Evolutionary conservation across 75 land plant species (phyloP).

Genomic region (Pinus albicaulis): DNA sequence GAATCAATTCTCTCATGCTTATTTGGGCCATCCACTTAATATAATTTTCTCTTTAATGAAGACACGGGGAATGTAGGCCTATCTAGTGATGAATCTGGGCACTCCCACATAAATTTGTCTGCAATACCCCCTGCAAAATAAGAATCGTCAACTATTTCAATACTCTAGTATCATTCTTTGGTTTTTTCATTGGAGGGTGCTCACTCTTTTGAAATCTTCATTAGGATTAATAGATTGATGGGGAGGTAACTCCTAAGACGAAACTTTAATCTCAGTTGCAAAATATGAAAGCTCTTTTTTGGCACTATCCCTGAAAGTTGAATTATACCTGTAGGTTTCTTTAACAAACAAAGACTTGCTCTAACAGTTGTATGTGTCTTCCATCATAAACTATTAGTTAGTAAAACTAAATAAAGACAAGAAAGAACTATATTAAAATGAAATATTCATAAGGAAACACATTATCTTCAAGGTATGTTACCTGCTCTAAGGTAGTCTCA

Average conservation of each 20-base stretch:
- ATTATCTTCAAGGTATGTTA: conserved; percentile 5
- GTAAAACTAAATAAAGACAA: neutral
- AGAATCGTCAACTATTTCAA: neutral
- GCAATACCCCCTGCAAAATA: conserved; percentile 19
- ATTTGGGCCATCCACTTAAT: conserved; percentile 49
- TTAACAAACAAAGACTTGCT: conserved; percentile 31
- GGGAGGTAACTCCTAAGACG: neutral
- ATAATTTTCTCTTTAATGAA: conserved; percentile 58
- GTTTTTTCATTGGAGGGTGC: conserved; percentile 13
- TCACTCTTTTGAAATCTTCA: conserved; percentile 1
- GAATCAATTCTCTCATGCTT: conserved; percentile 62
- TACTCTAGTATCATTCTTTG: conserved; percentile 13
- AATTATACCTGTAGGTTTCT: conserved; percentile 13
- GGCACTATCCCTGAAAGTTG: neutral
- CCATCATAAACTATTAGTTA: neutral
- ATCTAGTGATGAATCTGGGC: neutral
- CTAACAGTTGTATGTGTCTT: conserved; percentile 5
- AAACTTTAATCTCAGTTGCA: conserved; percentile 5
- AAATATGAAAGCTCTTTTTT: neutral
- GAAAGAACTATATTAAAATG: neutral
- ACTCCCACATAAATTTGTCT: conserved; percentile 81
- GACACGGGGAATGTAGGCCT: conserved; percentile 34
- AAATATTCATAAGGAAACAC: neutral
- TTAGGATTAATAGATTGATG: conserved; percentile 10
- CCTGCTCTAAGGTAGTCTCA: conserved; percentile 26